Conservation (phyloP, 2,329 filamentous ascomycete species). For the Blastomyces emzantsi region DNA sequence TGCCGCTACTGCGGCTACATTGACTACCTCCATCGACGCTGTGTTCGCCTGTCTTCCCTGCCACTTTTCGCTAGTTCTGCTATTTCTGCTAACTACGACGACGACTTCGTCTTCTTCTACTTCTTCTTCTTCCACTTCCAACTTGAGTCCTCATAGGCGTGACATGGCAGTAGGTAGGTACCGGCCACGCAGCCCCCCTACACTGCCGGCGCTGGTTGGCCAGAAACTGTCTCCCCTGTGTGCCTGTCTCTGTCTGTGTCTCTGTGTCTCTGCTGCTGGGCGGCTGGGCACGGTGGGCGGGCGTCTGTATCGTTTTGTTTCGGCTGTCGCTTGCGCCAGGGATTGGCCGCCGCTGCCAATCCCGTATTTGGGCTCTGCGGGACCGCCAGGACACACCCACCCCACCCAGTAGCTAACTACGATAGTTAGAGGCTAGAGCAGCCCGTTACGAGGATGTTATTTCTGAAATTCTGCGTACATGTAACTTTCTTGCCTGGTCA, state of each 20-base stretch:
- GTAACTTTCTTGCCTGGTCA: neutral
- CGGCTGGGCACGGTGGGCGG: slow-evolving; percentile 16
- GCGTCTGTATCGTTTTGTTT: slow-evolving; percentile 17
- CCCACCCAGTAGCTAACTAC: too few species aligned
- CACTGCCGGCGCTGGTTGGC: neutral
- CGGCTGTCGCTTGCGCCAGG: slow-evolving; percentile 17
- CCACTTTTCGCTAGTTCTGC: neutral
- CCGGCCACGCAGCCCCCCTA: neutral
- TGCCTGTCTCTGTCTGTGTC: too few species aligned
- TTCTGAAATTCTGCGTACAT: neutral
- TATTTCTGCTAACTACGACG: neutral
- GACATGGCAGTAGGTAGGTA: slow-evolving; percentile 1
- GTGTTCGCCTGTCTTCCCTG: neutral
- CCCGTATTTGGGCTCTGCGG: neutral
- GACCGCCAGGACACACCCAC: too few species aligned
- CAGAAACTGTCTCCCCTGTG: too few species aligned
- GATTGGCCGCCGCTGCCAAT: slow-evolving; percentile 6
- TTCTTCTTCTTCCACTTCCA: neutral
- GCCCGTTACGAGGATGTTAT: neutral
- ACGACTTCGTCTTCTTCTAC: neutral
- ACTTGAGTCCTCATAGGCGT: neutral
- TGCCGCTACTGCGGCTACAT: too few species aligned
- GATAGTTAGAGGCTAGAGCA: too few species aligned
- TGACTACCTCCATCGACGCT: neutral
- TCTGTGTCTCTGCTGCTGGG: slow-evolving; percentile 5